phyloP scores from a whole-genome alignment of 208 protist species.

The Trypanosoma congolense region DNA sequence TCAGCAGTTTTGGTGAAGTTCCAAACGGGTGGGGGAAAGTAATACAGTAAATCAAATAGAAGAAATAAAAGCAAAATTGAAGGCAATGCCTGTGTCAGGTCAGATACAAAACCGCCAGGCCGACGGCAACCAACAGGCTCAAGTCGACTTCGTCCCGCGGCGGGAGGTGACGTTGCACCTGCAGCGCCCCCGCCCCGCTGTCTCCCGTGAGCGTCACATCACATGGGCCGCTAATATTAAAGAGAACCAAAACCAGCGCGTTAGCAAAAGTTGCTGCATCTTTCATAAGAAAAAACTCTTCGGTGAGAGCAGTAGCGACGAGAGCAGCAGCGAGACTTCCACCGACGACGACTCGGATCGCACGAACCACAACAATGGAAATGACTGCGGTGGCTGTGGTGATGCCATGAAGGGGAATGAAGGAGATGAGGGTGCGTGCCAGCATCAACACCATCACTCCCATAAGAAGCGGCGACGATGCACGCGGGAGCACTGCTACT shows the following conservation, averaged over 20 bases:
- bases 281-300: conserved; percentile 89
- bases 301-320: conserved; percentile 74
- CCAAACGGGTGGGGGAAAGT: background rate
- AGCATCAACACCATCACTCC: background rate
- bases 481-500: conserved; percentile 68
- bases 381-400: background rate
- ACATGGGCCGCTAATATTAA: conserved; percentile 50
- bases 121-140: background rate
- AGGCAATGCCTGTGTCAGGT: background rate
- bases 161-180: conserved; percentile 29
- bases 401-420: background rate
- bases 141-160: conserved; percentile 15
- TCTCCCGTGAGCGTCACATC: conserved; percentile 22
- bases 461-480: conserved; percentile 26
- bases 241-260: conserved; percentile 61
- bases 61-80: conserved; percentile 6
- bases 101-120: background rate
- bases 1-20: background rate
- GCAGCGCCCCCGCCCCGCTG: conserved; percentile 9
- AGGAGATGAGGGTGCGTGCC: no score
- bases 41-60: conserved; percentile 1
- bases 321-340: conserved; percentile 36
- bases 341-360: conserved; percentile 10
- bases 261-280: conserved; percentile 84
- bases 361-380: conserved; percentile 4